A percentile compares a stretch with the other conserved stretches of the same genome.
phyloP scores from a whole-genome alignment of 306 rosid species.

The Glycine latifolia region DNA sequence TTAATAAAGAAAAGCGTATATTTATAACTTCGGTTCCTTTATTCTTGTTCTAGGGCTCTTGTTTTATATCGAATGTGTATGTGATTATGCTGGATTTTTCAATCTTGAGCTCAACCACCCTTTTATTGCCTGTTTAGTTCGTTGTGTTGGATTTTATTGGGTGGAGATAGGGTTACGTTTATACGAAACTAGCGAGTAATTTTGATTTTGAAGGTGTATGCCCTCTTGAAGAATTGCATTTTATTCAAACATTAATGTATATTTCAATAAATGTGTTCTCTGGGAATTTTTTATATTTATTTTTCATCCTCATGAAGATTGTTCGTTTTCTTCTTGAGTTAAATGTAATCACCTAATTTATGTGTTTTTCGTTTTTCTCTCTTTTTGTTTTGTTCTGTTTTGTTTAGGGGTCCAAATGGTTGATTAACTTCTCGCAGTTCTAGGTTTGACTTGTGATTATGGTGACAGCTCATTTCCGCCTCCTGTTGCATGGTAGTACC shows the following conservation, averaged over 20 bases:
- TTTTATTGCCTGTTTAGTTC: background rate
- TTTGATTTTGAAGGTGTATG: background rate
- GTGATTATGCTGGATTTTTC: background rate
- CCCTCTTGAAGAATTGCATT: background rate
- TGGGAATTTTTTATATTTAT: background rate
- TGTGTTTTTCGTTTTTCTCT: no score
- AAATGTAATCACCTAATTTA: background rate
- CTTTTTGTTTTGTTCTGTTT: no score
- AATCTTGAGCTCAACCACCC: background rate
- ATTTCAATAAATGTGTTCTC: background rate
- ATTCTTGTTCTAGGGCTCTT: background rate
- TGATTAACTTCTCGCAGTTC: background rate
- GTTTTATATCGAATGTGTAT: background rate
- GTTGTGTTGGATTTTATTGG: background rate
- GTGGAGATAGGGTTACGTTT: background rate
- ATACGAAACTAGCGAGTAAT: background rate
- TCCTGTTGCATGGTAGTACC: background rate
- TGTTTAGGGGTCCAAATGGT: background rate
- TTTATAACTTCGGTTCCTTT: background rate
- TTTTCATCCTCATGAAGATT: background rate
- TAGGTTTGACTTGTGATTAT: conserved; percentile 8
- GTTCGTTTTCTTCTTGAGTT: background rate
- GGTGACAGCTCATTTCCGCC: background rate
- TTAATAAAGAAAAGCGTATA: background rate
- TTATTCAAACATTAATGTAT: background rate